Conservation (phyloP, 495 filamentous ascomycete genomes). For the Penicillium macrosclerotiorum region DNA sequence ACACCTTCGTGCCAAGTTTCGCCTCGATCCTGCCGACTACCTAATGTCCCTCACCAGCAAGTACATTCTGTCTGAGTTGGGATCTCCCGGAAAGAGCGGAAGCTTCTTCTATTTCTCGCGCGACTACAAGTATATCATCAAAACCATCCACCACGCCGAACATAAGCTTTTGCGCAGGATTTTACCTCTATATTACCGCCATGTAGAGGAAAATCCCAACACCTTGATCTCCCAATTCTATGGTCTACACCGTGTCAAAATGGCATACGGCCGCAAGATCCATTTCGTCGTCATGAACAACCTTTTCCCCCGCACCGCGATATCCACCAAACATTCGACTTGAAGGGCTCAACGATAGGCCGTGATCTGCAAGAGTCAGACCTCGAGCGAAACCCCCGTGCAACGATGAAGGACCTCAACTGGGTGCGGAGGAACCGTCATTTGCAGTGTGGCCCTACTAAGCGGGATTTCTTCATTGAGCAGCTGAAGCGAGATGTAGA, state of each 20-base stretch:
- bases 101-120: constrained; percentile 99
- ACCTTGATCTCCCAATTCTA: constrained; percentile 98
- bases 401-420: constrained; percentile 95
- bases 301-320: constrained; percentile 96
- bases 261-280: constrained; percentile 96
- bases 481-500: constrained; percentile 86
- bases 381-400: constrained; percentile 81
- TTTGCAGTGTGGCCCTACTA: constrained; percentile 81
- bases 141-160: constrained; percentile 96
- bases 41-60: constrained; percentile 98
- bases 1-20: constrained; percentile 82
- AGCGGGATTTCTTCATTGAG: constrained; percentile 80
- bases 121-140: constrained; percentile 99
- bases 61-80: constrained; percentile 96
- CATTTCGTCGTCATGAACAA: constrained; percentile 99
- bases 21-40: constrained; percentile 94
- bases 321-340: constrained; percentile 94
- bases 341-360: constrained; percentile 97
- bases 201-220: constrained; percentile 90
- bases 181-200: constrained; percentile 88
- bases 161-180: constrained; percentile 94
- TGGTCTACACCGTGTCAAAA: constrained; percentile 95
- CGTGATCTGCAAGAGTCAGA: constrained; percentile 88
- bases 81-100: constrained; percentile 95
- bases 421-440: constrained; percentile 86